These are phyloP conservation scores for Geotrichum cucujoidarum DNA, from an alignment of 1,139 yeast species.

Conservation along the genomic window DNA sequence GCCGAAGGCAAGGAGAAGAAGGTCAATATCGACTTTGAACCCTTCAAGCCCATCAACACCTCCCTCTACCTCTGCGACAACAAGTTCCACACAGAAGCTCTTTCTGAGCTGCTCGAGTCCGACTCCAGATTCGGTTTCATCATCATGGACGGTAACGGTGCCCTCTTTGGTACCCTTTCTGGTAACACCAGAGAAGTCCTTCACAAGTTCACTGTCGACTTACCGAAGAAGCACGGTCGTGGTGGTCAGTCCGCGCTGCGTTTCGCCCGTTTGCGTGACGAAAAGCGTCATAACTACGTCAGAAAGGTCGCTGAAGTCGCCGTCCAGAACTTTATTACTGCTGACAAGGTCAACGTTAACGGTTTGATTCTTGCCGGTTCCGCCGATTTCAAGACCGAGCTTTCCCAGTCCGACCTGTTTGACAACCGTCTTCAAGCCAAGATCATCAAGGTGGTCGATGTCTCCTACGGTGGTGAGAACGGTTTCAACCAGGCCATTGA, in stretches of 20 bases:
- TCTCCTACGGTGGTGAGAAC: slow-evolving; percentile 97
- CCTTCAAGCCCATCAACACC: slow-evolving; percentile 96
- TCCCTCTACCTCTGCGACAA: slow-evolving; percentile 93
- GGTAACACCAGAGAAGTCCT: slow-evolving; percentile 96
- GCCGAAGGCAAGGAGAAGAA: slow-evolving; percentile 97
- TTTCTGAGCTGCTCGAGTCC: slow-evolving; percentile 85
- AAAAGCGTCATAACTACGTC: slow-evolving; percentile 96
- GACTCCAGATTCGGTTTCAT: slow-evolving; percentile 97
- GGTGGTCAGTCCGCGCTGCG: slow-evolving; percentile 99
- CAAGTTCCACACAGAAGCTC: slow-evolving; percentile 95
- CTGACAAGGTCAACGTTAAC: slow-evolving; percentile 87
- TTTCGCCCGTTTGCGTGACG: slow-evolving; percentile 98
- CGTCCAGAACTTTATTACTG: slow-evolving; percentile 89
- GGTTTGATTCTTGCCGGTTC: slow-evolving; percentile 97
- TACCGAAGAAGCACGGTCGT: slow-evolving; percentile 99
- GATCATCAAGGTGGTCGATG: slow-evolving; percentile 88
- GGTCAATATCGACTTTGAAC: slow-evolving; percentile 91
- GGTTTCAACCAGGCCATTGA: slow-evolving; percentile 99
- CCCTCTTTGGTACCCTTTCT: slow-evolving; percentile 89
- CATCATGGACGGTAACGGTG: slow-evolving; percentile 98
- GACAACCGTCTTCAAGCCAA: slow-evolving; percentile 84
- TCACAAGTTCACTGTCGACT: slow-evolving; percentile 93
- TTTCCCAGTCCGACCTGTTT: slow-evolving; percentile 86
- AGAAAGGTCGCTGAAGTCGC: slow-evolving; percentile 98
- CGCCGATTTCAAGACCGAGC: slow-evolving; percentile 95